phyloP scores from a whole-genome alignment of 2,329 filamentous ascomycete genomes.

The Apiospora hydei region DNA sequence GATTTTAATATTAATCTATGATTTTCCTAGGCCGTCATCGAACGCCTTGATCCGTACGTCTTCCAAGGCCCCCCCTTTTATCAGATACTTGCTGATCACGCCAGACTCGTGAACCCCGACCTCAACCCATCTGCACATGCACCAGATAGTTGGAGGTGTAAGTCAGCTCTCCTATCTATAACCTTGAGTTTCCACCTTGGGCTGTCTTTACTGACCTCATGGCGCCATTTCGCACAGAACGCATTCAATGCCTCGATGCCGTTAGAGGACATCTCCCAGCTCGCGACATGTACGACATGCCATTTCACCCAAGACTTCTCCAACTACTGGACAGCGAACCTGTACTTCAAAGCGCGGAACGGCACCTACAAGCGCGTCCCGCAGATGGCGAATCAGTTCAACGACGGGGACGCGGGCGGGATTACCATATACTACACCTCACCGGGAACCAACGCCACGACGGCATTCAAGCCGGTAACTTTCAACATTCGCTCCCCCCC shows the following conservation, averaged over 20 bases:
- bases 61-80: background rate
- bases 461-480: slow-evolving; percentile 38
- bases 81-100: slow-evolving; percentile 38
- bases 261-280: slow-evolving; percentile 33
- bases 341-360: slow-evolving; percentile 41
- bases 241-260: slow-evolving; percentile 38
- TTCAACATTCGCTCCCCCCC: background rate
- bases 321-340: slow-evolving; percentile 44
- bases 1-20: background rate
- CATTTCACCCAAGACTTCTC: slow-evolving; percentile 43
- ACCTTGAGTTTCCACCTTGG: background rate
- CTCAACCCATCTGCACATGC: slow-evolving; percentile 41
- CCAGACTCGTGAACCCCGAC: slow-evolving; percentile 41
- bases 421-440: slow-evolving; percentile 44
- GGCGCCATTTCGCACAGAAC: slow-evolving; percentile 35
- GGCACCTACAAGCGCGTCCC: slow-evolving; percentile 35
- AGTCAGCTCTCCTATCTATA: background rate
- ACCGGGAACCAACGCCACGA: slow-evolving; percentile 38
- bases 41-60: slow-evolving; percentile 3
- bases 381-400: slow-evolving; percentile 38
- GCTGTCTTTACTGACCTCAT: slow-evolving; percentile 29
- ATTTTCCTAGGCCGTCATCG: background rate
- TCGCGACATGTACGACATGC: slow-evolving; percentile 41
- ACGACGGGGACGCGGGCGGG: slow-evolving; percentile 36
- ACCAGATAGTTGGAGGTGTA: slow-evolving; percentile 42